phyloP scores from a whole-genome alignment of 805 yeast species.

The Pichia pseudocactophila region DNA sequence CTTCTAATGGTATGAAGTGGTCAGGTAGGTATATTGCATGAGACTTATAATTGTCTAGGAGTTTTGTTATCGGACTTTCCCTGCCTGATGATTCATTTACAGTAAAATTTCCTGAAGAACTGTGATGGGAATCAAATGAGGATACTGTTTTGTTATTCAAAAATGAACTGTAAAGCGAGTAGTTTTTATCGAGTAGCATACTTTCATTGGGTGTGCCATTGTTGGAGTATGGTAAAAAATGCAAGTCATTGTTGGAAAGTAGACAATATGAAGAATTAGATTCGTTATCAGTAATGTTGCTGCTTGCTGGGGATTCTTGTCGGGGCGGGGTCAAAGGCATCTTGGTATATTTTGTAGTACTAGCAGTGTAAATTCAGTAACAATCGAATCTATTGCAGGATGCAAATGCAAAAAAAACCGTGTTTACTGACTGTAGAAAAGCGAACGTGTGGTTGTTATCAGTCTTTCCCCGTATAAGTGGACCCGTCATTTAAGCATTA shows the following conservation, averaged over 20 bases:
- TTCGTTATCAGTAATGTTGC: slow-evolving; percentile 1
- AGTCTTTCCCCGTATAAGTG: too few relatives aligned
- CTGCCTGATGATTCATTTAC: neutral
- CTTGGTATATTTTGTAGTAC: too few relatives aligned
- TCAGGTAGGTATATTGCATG: slow-evolving; percentile 45
- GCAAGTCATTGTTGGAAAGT: slow-evolving; percentile 14
- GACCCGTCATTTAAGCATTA: too few relatives aligned
- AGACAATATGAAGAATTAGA: slow-evolving; percentile 13
- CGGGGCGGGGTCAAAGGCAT: neutral
- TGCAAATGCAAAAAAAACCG: too few relatives aligned
- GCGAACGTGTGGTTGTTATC: too few relatives aligned
- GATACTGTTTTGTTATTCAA: slow-evolving; percentile 21
- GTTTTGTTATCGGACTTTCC: neutral
- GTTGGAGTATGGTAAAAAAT: slow-evolving; percentile 14
- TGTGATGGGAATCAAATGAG: slow-evolving; percentile 11
- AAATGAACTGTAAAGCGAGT: slow-evolving; percentile 17
- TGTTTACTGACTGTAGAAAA: too few relatives aligned
- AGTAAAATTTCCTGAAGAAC: neutral
- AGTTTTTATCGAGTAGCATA: neutral
- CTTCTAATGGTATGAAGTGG: slow-evolving; percentile 30
- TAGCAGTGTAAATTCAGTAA: too few relatives aligned
- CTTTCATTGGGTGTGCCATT: neutral
- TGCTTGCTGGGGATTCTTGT: neutral
- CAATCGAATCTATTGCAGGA: too few relatives aligned
- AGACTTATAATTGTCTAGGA: slow-evolving; percentile 28